phyloP scores from a whole-genome alignment of 768 basidiomycete genomes.

The Russula ochroleuca region DNA sequence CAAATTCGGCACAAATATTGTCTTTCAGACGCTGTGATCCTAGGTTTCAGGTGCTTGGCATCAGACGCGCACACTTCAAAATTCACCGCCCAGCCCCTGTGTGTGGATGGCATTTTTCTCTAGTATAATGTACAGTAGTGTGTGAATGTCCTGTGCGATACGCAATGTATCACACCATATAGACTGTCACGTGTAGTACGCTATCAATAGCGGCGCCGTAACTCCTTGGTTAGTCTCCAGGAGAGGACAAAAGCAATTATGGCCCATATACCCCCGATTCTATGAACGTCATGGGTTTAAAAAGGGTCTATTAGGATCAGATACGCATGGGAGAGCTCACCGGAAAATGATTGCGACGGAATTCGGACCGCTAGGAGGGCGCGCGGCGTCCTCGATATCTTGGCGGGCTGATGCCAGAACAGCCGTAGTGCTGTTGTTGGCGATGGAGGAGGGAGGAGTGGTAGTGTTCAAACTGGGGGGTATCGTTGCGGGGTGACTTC shows the following conservation, averaged over 20 bases:
- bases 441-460: background rate
- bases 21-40: background rate
- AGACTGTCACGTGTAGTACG: background rate
- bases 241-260: constrained; percentile 30
- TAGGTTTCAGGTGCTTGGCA: background rate
- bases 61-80: background rate
- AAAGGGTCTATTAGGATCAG: background rate
- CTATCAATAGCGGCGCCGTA: constrained; percentile 24
- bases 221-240: constrained; percentile 28
- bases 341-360: constrained; percentile 42
- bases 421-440: background rate
- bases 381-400: constrained; percentile 22
- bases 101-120: background rate
- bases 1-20: background rate
- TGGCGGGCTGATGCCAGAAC: constrained; percentile 8
- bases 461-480: constrained; percentile 10
- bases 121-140: constrained; percentile 1
- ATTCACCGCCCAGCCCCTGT: constrained; percentile 6
- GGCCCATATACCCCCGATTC: constrained; percentile 30
- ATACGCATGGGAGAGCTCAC: constrained; percentile 28
- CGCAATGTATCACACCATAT: no score
- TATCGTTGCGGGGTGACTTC: constrained; percentile 20
- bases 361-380: constrained; percentile 32
- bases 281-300: background rate
- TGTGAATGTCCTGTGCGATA: background rate